Base-by-base conservation (phyloP, 2,329 filamentous ascomycete genomes). In the Fusarium heterosporum region DNA sequence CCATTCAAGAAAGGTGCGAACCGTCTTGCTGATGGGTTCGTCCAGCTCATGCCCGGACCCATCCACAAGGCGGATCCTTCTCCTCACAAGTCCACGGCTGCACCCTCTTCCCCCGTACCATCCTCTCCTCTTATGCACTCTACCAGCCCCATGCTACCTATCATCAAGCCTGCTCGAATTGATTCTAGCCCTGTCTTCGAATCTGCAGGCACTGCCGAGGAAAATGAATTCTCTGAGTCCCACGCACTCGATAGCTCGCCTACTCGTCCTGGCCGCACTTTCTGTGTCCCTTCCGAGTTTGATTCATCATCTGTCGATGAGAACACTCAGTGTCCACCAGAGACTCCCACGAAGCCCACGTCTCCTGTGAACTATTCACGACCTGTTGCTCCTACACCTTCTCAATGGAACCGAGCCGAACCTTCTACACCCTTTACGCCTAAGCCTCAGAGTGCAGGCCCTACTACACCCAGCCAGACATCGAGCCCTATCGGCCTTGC, bases 301-400 rank as follows among this genome's bases (percentile, higher is more conserved):
- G 61, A 71, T 25, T 67, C 71, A 5, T 71, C 71, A 25, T 61
- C 62, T 10, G 19, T 64, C 11, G 61, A 55, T 4, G 55, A 56
- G 26, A 64, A 41, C 25, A 52, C 19, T 8, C 48, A 51, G 8
- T 48, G 49, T 11, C 50, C 45, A 5, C 52, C 62, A 10, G 52
- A 50, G 32, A 67, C 71, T 0, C 52, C 63, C 6, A 49, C 56
- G 12, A 61, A 54, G 28, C 28, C 48, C 3, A 48, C 55, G 6
- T 74, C 72, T 2, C 73, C 73, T 4, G 30, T 55, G 12, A 72
- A 66, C 42, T 63, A 57, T 9, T 34, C 59, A 29, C 72, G 74
- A 28, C 74, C 73, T 11, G 48, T 69, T n/a, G 74, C 71, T n/a
- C 75, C 74, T 14, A 76, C 75, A 11, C 75, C 75, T 6, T 72